Base-by-base conservation (phyloP, 2,329 filamentous ascomycete species). In the Hymenoscyphus salicellus region DNA sequence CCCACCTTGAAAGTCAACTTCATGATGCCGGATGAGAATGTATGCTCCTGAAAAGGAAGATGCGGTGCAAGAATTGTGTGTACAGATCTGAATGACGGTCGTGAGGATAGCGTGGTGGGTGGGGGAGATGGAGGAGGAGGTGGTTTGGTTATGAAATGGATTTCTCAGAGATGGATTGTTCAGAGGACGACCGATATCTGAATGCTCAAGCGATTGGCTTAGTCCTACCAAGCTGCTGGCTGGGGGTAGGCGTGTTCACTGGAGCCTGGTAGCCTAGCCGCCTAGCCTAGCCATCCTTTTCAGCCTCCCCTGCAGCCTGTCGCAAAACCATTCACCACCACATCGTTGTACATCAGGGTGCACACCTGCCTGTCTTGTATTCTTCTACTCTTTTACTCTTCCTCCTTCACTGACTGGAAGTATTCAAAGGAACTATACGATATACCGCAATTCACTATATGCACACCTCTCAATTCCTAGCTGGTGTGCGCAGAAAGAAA, bases 1-100 rank as follows among this genome's bases (percentile, higher is more conserved):
- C 73, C 62, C 77, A 88, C 86, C 81, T 89, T 90, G 83, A 91
- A 90, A 68, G 86, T 89, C 75, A 89, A 82, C 85, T 89, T 89
- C 86, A 89, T 89, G 77, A 74, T 84, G 82, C 79, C 66, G 68
- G 66, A 36, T 55, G 60, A 46, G 7, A 11, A 7, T 17, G 26
- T 61, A 20, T 26, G 5, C 41, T 61, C n/a, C 41, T 36, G 23
- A 3, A 10, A 5, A 59, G 26, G 23, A 59, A 59, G 57, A 59
- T 14, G 23, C 11, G 33, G 8, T 6, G 17, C 10, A 30, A 26
- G 57, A 16, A 46, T 23, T 52, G 46, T 11, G 26, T 52, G 46
- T 52, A 26, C 46, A 52, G 46, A 26, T 52, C 7, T 10, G 2
- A 10, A 30, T 30, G 14, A 17, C 26, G 33, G 20, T n/a, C 1